Evolutionary conservation across 1,284 basidiomycete genomes (phyloP), one percentile per base, ranked within the genome.

Genomic region (Fistulina hepatica): DNA sequence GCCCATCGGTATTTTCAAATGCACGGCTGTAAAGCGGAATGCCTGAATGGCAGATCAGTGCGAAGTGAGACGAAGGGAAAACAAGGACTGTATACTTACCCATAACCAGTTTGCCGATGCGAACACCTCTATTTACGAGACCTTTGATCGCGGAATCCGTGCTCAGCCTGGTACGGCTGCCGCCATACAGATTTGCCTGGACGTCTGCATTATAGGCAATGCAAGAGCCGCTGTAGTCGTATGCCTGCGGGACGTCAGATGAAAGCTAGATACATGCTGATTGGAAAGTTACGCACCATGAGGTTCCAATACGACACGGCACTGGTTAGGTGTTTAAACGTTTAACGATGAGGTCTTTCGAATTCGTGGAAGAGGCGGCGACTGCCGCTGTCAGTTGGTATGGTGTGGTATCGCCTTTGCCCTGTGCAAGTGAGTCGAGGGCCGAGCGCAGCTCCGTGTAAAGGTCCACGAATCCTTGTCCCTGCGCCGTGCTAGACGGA

Each of bases 261-360:
- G 11, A 30, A 3, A 37, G 19, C 19, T 17, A 25, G 15, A n/a
- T n/a, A n/a, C 10, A 9, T 27, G 12, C 27, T 24, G n/a, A 25
- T 9, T 6, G n/a, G 31, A n/a, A 33, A 26, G 19, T 23, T 19
- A 9, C 58, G 48, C 51, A 81, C 83, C 91, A 97, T 95, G 40
- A 97, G 58, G 56, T 94, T 93, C 89, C 89, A 94, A 60, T 82
- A 90, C 28, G 71, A 74, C 32, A 94, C 60, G 17, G 71, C 76
- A 4, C 24, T 27, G 5, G 2, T 13, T 1, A 23, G 9, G 7
- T 34, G 7, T 15, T 32, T 9, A 24, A 19, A 11, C 7, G 17
- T 16, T 26, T 52, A 12, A 93, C 63, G 9, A 70, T 63, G 15
- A 90, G 66, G 44, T 75, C 68, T 34, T 69, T 63, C 52, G 84